Conservation (phyloP, 148 eudicot species). For the Camellia japonica region DNA sequence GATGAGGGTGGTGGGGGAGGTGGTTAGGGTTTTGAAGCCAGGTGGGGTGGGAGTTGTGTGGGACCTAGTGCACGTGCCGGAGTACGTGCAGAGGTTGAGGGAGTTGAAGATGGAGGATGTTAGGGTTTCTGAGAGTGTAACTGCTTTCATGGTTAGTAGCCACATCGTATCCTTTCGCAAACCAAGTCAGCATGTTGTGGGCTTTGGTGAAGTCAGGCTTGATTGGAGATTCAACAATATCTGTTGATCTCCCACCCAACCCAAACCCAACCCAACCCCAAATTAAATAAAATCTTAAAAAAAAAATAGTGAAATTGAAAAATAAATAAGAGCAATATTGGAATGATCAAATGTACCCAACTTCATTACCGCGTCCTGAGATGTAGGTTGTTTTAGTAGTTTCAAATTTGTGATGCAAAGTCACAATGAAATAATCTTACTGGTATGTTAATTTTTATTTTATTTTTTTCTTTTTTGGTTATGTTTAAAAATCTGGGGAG, state of each 20-base stretch:
- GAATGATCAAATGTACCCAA: no score
- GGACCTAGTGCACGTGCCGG: slow-evolving; percentile 86
- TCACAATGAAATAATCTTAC: no score
- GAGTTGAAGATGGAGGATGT: slow-evolving; percentile 85
- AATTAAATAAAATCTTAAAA: not conserved
- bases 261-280: no score
- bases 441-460: no score
- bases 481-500: slow-evolving; percentile 16
- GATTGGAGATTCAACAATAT: slow-evolving; percentile 68
- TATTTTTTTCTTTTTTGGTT: not conserved
- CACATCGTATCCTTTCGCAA: slow-evolving; percentile 79
- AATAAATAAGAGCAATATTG: no score
- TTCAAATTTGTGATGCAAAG: no score
- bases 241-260: not conserved
- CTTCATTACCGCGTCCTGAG: no score
- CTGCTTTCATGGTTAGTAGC: slow-evolving; percentile 81
- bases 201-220: slow-evolving; percentile 58
- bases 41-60: slow-evolving; percentile 92
- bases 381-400: no score
- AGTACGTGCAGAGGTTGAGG: slow-evolving; percentile 68
- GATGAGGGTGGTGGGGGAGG: slow-evolving; percentile 68
- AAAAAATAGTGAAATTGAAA: no score
- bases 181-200: slow-evolving; percentile 55
- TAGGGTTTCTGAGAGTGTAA: slow-evolving; percentile 75
- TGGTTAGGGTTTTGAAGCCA: slow-evolving; percentile 70